These are phyloP conservation scores for Exobasidium cylindrosporum DNA, from an alignment of 1,284 basidiomycete genomes.

Conservation along the genomic window DNA sequence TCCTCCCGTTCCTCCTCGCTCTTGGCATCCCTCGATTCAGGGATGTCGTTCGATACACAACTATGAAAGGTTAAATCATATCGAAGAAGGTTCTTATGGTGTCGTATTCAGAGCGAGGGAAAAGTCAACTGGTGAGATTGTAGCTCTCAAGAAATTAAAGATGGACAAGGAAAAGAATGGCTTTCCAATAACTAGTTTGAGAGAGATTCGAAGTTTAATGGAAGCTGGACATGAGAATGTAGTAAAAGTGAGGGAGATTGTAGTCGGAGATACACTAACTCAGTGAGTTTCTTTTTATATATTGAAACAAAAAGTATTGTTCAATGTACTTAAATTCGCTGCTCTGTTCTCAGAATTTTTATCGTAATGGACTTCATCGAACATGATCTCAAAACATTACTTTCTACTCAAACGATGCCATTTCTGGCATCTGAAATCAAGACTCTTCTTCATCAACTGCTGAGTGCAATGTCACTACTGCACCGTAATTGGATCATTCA, in stretches of 20 bases:
- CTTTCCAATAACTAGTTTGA: constrained; percentile 92
- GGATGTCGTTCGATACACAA: constrained; percentile 39
- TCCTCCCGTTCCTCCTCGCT: constrained; percentile 15
- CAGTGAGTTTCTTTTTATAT: no score
- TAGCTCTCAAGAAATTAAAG: constrained; percentile 96
- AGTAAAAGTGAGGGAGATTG: constrained; percentile 89
- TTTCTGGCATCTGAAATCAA: constrained; percentile 98
- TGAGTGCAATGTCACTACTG: constrained; percentile 88
- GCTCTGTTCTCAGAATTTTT: constrained; percentile 74
- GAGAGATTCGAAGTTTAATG: constrained; percentile 94
- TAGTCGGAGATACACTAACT: constrained; percentile 97
- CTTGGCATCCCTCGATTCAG: constrained; percentile 30
- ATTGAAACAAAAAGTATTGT: no score
- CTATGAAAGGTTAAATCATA: constrained; percentile 73
- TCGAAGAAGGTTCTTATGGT: constrained; percentile 98
- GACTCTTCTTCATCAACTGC: constrained; percentile 85
- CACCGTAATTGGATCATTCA: constrained; percentile 97
- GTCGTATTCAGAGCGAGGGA: constrained; percentile 89
- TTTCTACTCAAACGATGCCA: constrained; percentile 81
- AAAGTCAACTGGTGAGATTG: constrained; percentile 81
- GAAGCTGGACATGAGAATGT: constrained; percentile 77
- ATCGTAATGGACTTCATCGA: constrained; percentile 99
- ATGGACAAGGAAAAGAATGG: constrained; percentile 96
- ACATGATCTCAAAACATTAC: constrained; percentile 93
- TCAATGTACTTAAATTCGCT: not conserved